phyloP scores from a whole-genome alignment of 2,329 filamentous ascomycete genomes.

The Eurotiales sp. region DNA sequence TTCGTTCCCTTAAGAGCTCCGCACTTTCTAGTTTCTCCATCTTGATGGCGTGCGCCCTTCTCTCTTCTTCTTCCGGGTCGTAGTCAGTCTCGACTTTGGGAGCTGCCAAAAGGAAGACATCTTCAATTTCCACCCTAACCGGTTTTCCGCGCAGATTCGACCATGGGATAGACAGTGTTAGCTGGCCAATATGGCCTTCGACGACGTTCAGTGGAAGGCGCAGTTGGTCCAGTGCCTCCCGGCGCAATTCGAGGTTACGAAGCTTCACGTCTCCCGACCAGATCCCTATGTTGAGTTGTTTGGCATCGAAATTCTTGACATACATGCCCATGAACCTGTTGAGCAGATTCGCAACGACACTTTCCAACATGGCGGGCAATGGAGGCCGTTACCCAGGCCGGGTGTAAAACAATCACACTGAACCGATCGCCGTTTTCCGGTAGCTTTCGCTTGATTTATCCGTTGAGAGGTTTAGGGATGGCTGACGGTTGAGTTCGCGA shows the following conservation, averaged over 20 bases:
- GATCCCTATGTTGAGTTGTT: conserved; percentile 96
- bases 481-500: neutral
- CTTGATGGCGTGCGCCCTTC: conserved; percentile 83
- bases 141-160: conserved; percentile 93
- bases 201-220: conserved; percentile 95
- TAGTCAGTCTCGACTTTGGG: conserved; percentile 95
- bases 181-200: conserved; percentile 85
- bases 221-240: conserved; percentile 94
- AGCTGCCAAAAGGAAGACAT: conserved; percentile 92
- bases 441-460: neutral
- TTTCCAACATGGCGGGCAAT: conserved; percentile 80
- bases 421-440: neutral
- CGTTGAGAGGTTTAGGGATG: neutral
- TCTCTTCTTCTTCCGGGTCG: conserved; percentile 86
- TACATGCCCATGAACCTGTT: conserved; percentile 99
- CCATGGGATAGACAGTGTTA: conserved; percentile 94
- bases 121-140: conserved; percentile 90
- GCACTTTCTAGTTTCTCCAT: conserved; percentile 98
- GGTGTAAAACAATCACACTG: conserved; percentile 38
- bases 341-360: conserved; percentile 90
- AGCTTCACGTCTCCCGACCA: conserved; percentile 99
- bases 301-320: conserved; percentile 98
- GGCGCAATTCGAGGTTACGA: conserved; percentile 82
- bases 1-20: conserved; percentile 87
- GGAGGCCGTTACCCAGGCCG: conserved; percentile 70